phyloP scores from a whole-genome alignment of 148 eudicot genomes.

The Bassia scoparia region DNA sequence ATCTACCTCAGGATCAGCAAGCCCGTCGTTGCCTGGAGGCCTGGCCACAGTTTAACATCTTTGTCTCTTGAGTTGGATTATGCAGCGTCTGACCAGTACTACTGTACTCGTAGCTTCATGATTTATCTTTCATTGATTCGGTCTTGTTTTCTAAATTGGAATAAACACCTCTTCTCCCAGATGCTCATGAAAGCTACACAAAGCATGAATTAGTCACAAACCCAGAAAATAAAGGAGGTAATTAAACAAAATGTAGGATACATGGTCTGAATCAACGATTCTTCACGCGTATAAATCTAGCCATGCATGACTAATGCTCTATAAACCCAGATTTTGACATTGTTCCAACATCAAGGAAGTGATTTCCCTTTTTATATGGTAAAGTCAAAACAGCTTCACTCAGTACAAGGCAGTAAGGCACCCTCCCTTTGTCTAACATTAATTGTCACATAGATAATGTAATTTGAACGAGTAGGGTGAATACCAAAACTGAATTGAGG shows the following conservation, averaged over 20 bases:
- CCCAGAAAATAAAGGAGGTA: not conserved
- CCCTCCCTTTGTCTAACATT: not conserved
- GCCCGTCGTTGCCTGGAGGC: too few species aligned
- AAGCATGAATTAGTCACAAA: not conserved
- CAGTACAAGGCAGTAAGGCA: not conserved
- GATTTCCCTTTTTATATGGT: not conserved
- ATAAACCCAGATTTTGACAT: not conserved
- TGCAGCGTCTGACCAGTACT: not conserved
- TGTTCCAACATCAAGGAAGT: not conserved
- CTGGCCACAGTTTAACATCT: too few species aligned
- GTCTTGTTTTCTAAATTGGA: too few species aligned
- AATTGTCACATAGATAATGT: not conserved
- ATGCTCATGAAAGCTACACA: conserved; percentile 13
- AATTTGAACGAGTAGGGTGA: not conserved
- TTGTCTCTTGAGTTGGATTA: not conserved
- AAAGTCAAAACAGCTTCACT: not conserved
- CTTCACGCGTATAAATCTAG: not conserved
- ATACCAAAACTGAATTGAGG: too few species aligned
- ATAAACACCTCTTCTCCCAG: not conserved
- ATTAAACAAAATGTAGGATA: not conserved
- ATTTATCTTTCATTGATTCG: too few species aligned
- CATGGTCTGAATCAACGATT: not conserved
- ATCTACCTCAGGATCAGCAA: too few species aligned
- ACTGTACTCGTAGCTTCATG: too few species aligned
- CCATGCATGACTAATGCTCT: not conserved